These are phyloP conservation scores for Bothriochloa decipiens DNA, from an alignment of 176 grass and related monocot genomes.

Conservation along the genomic window DNA sequence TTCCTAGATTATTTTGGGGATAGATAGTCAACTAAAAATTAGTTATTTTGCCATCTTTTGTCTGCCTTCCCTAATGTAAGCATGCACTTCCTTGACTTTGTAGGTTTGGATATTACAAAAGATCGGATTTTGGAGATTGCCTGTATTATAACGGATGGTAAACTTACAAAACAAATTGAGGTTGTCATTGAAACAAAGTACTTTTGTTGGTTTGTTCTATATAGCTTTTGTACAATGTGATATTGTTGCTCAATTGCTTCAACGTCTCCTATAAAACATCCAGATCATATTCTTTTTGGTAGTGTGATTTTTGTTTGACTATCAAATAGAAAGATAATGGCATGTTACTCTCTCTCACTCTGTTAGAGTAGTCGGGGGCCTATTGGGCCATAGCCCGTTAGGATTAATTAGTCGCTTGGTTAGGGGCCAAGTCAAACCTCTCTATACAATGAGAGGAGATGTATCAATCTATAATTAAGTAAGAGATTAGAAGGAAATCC, in stretches of 20 bases:
- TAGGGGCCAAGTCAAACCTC: too few relatives aligned
- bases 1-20: neutral
- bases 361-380: too few relatives aligned
- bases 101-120: slow-evolving; percentile 82
- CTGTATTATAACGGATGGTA: slow-evolving; percentile 88
- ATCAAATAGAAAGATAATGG: neutral
- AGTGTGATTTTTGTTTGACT: neutral
- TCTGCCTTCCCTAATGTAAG: neutral
- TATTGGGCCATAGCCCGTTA: too few relatives aligned
- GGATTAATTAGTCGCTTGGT: too few relatives aligned
- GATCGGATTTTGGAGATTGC: slow-evolving; percentile 93
- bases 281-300: neutral
- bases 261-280: neutral
- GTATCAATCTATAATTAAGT: too few relatives aligned
- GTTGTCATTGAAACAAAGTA: slow-evolving; percentile 39
- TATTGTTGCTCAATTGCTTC: neutral
- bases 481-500: too few relatives aligned
- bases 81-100: slow-evolving; percentile 30
- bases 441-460: too few relatives aligned
- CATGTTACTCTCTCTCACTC: neutral
- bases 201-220: slow-evolving; percentile 28
- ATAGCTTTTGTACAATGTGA: slow-evolving; percentile 4
- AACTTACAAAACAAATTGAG: slow-evolving; percentile 82
- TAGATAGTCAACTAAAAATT: neutral
- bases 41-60: neutral